A percentile compares a stretch with the other conserved stretches of the same genome.
These are phyloP conservation scores for Penicillium sclerotiorum DNA, from an alignment of 2,329 filamentous ascomycete genomes.

Conservation along the genomic window DNA sequence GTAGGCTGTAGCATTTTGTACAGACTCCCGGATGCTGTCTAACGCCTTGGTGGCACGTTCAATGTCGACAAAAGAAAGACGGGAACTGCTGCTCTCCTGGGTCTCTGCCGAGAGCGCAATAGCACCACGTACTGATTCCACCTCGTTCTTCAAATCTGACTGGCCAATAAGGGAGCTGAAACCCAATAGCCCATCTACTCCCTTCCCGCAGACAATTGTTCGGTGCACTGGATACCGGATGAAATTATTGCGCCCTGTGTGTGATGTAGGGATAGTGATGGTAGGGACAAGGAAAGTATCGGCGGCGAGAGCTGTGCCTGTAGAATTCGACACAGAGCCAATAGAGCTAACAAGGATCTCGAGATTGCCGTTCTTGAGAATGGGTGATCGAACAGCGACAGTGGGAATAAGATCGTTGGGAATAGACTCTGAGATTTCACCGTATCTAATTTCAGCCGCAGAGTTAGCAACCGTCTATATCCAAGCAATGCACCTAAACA, in stretches of 20 bases:
- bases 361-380: slow-evolving; percentile 59
- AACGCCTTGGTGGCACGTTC: slow-evolving; percentile 65
- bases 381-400: slow-evolving; percentile 58
- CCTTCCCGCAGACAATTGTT: slow-evolving; percentile 72
- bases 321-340: slow-evolving; percentile 50
- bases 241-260: slow-evolving; percentile 64
- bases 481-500: neutral
- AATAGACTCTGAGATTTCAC: slow-evolving; percentile 52
- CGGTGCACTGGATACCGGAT: slow-evolving; percentile 84
- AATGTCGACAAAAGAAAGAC: slow-evolving; percentile 63
- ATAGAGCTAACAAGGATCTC: slow-evolving; percentile 63
- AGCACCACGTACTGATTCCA: slow-evolving; percentile 37
- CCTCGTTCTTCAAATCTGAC: slow-evolving; percentile 33
- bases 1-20: slow-evolving; percentile 70
- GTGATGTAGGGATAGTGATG: slow-evolving; percentile 69
- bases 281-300: slow-evolving; percentile 75
- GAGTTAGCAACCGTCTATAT: neutral
- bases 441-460: slow-evolving; percentile 50
- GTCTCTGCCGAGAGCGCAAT: slow-evolving; percentile 53
- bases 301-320: slow-evolving; percentile 52
- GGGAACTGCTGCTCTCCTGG: slow-evolving; percentile 20
- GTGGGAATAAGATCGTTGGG: slow-evolving; percentile 57
- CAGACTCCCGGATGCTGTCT: slow-evolving; percentile 66
- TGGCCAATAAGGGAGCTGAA: slow-evolving; percentile 37
- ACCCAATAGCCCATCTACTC: slow-evolving; percentile 64